Base-by-base conservation (phyloP, 495 filamentous ascomycete genomes). In the Podospora pseudoanserina region DNA sequence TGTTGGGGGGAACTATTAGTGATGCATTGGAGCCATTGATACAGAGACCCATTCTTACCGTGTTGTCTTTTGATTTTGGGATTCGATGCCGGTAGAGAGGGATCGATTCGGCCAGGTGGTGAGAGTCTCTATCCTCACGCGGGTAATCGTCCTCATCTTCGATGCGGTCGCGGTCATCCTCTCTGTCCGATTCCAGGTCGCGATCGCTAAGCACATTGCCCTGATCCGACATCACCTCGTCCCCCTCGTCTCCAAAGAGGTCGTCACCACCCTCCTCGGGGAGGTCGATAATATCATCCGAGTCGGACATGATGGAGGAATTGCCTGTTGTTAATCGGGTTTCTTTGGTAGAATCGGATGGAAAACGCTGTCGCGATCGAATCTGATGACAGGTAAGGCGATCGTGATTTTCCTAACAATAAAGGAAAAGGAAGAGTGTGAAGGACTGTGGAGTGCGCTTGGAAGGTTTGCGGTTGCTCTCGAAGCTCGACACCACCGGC, bases 111-210 rank as follows among this genome's bases (percentile, higher is more conserved):
- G 92, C 77, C 20, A 78, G 74, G 72, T 84, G 87, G 68, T 49
- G 39, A 49, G 39, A 49, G 7, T 84, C 84, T 63, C 76, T 76
- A 57, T 76, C 84, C 74, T 78, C 83, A 67, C 74, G 80, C 67
- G 73, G 77, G 63, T 72, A 74, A 5, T 84, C 81, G 9, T 84
- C 84, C 1, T 76, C 76, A n/a, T 87, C 84, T 68, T 82, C 81
- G 57, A 75, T 71, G 26, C 73, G 75, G 15, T 72, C 62, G 7
- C 72, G 76, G 9, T 81, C 80, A 30, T 84, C 83, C 64, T 93
- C 91, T 70, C 90, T 89, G n/a, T 89, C 93, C 11, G 93, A 97
- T 67, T 89, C 91, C 1, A 96, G 80, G 28, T 93, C 92, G 59
- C 87, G 84, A 74, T 96, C 92, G 73, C 86, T 89, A 67, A 79